Conservation (phyloP, 2,329 filamentous ascomycete species). For the Metarhizium rileyi region DNA sequence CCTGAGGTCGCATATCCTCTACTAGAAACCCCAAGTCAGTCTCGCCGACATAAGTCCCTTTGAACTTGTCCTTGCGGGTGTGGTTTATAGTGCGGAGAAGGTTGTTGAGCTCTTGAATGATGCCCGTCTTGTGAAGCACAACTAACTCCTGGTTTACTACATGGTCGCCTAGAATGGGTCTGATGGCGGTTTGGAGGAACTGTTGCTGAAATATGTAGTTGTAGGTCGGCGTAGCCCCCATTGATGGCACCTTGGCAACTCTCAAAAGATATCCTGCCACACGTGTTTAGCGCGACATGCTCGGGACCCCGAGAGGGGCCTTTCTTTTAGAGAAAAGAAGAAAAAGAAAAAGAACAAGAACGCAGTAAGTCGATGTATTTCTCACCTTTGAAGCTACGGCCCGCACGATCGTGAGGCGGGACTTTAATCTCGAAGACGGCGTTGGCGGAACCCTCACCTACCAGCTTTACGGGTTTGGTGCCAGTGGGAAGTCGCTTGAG, state of each 20-base stretch:
- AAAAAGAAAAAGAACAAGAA: neutral
- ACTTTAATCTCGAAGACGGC: slow-evolving; percentile 56
- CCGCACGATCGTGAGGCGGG: slow-evolving; percentile 21
- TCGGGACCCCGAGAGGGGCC: neutral
- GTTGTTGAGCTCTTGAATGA: slow-evolving; percentile 39
- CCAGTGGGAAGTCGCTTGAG: slow-evolving; percentile 25
- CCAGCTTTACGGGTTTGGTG: slow-evolving; percentile 28
- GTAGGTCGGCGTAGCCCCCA: slow-evolving; percentile 21
- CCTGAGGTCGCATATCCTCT: slow-evolving; percentile 53
- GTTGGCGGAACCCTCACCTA: slow-evolving; percentile 68
- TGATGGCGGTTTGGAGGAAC: slow-evolving; percentile 25
- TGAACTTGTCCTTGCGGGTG: slow-evolving; percentile 33
- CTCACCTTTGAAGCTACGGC: slow-evolving; percentile 26
- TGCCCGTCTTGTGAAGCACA: slow-evolving; percentile 24
- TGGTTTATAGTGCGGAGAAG: slow-evolving; percentile 40
- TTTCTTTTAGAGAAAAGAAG: neutral
- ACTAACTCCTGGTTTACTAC: slow-evolving; percentile 29
- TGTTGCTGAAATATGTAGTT: slow-evolving; percentile 28
- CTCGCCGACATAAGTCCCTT: slow-evolving; percentile 39
- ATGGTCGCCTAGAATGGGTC: slow-evolving; percentile 23
- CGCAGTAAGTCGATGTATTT: neutral
- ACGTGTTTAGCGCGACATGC: neutral
- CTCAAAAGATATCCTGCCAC: slow-evolving; percentile 25
- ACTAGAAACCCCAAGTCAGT: slow-evolving; percentile 60
- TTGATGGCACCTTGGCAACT: slow-evolving; percentile 27